Conservation (phyloP, 2,329 filamentous ascomycete genomes). For the Ophiosphaerella korrae region DNA sequence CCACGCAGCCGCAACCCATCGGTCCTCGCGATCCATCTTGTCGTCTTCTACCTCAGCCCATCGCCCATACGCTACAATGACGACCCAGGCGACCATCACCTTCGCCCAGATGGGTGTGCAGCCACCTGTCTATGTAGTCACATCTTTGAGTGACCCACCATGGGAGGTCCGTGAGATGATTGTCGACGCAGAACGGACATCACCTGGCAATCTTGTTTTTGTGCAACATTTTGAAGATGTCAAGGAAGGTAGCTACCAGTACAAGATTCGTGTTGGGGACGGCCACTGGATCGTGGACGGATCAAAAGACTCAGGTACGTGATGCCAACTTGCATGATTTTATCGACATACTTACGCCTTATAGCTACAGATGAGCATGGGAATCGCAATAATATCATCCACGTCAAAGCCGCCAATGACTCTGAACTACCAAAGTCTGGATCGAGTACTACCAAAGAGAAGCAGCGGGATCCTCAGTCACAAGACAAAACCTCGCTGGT, state of each 20-base stretch:
- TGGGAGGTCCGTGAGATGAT: constrained; percentile 74
- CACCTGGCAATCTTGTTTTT: constrained; percentile 63
- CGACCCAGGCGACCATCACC: constrained; percentile 58
- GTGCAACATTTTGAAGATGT: constrained; percentile 61
- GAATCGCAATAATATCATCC: constrained; percentile 60
- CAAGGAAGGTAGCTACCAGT: constrained; percentile 67
- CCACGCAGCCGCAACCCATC: constrained; percentile 16
- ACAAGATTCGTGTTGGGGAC: constrained; percentile 73
- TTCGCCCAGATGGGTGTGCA: constrained; percentile 64
- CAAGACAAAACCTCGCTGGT: too few species aligned
- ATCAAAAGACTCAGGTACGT: constrained; percentile 62
- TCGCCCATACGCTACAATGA: constrained; percentile 21
- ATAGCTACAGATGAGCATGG: constrained; percentile 59
- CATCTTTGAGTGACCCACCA: constrained; percentile 68
- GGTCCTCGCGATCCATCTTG: constrained; percentile 1
- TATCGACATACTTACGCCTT: constrained; percentile 18
- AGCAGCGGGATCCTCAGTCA: not conserved
- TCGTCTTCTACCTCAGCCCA: constrained; percentile 1
- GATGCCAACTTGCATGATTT: not conserved
- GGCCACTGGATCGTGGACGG: constrained; percentile 72
- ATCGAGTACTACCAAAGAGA: constrained; percentile 1
- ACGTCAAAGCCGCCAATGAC: constrained; percentile 31
- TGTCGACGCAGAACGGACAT: constrained; percentile 49
- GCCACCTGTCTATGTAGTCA: constrained; percentile 73
- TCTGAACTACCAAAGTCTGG: not conserved